Evolutionary conservation across 306 rosid genomes (phyloP).

Genomic region (Cucumis sativus): Cucumber_9930_V3 NC_026657.2:7351001-7351500

Average conservation of each 20-base stretch:
- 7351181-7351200: not conserved
- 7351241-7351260: constrained; percentile 1
- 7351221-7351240: not conserved
- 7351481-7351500: constrained; percentile 49
- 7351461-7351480: not conserved
- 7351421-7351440: not conserved
- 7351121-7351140: not conserved
- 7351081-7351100: not conserved
- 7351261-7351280: constrained; percentile 11
- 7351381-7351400: constrained; percentile 95
- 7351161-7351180: not conserved
- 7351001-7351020: not conserved
- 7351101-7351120: not conserved
- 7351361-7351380: constrained; percentile 77
- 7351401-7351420: constrained; percentile 29
- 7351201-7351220: not conserved
- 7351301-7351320: constrained; percentile 84
- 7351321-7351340: constrained; percentile 82
- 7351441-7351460: not conserved
- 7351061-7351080: not conserved
- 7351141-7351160: not conserved
- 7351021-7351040: not conserved
- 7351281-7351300: constrained; percentile 67
- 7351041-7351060: not conserved
- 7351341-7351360: constrained; percentile 86